A percentile compares a stretch with the other conserved stretches of the same genome.
Conservation (phyloP, 139 green algal species). For the Yamagishiella unicocca region DNA sequence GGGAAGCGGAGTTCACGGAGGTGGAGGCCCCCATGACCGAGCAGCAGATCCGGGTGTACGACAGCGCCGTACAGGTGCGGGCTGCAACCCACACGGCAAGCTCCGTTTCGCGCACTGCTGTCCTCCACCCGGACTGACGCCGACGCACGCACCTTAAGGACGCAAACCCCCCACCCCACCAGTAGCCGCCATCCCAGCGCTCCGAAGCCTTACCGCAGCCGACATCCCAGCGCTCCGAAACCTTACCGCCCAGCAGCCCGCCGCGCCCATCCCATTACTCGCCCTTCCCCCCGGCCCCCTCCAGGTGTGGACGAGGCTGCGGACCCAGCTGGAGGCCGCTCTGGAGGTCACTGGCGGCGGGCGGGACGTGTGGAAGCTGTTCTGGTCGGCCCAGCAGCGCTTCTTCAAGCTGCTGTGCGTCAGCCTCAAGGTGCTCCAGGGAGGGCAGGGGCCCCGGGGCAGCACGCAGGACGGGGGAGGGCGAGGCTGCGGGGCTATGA, state of each 20-base stretch:
- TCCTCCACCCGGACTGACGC: too few species aligned
- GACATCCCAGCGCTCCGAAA: too few species aligned
- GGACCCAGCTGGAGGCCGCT: constrained; percentile 60
- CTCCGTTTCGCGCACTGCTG: too few species aligned
- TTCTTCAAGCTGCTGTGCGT: constrained; percentile 96
- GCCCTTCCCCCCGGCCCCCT: neutral
- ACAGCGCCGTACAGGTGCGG: constrained; percentile 72
- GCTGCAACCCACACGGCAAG: neutral
- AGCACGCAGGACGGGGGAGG: neutral
- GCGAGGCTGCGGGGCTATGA: neutral
- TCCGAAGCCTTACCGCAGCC: too few species aligned
- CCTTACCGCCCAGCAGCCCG: too few species aligned
- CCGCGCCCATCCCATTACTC: too few species aligned
- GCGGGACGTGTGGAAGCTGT: constrained; percentile 75
- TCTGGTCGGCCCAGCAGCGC: constrained; percentile 88
- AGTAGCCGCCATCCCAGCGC: too few species aligned
- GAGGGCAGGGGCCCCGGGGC: neutral
- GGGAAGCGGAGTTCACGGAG: constrained; percentile 86
- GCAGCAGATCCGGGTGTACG: constrained; percentile 76
- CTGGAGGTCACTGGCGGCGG: constrained; percentile 53
- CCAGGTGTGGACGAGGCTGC: constrained; percentile 59
- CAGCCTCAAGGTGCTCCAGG: constrained; percentile 75
- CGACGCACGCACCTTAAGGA: too few species aligned
- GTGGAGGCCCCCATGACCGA: constrained; percentile 72
- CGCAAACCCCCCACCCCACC: too few species aligned